Percentiles rank a stretch among this genome's conserved stretches.
Evolutionary conservation across 345 rosid species (phyloP).

Genomic region (Brassica cretica): DNA sequence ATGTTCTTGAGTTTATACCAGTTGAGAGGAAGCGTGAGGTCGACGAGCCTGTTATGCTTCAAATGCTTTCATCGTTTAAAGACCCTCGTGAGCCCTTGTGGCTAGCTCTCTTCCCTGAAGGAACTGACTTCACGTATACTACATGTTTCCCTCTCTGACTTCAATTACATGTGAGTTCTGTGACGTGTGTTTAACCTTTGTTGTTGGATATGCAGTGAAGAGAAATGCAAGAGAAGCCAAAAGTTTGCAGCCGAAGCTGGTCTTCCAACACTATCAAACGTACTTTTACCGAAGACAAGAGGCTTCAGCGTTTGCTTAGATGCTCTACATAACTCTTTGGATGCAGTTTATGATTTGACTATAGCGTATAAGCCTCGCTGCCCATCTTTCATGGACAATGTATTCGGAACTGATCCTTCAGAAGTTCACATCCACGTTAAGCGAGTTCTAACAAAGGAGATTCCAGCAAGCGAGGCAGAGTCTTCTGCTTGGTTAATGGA

Average conservation of each 20-base stretch:
- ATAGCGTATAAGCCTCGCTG: constrained; percentile 70
- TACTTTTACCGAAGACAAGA: constrained; percentile 72
- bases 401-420: constrained; percentile 76
- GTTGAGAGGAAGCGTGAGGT: constrained; percentile 85
- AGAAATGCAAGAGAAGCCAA: constrained; percentile 64
- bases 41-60: constrained; percentile 61
- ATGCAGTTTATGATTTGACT: constrained; percentile 81
- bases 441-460: constrained; percentile 48
- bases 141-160: constrained; percentile 22
- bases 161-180: constrained; percentile 18
- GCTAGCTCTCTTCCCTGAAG: constrained; percentile 92
- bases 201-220: constrained; percentile 54
- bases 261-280: constrained; percentile 68
- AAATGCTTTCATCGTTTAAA: constrained; percentile 63
- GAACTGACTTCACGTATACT: constrained; percentile 79
- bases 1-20: constrained; percentile 75
- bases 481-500: constrained; percentile 63
- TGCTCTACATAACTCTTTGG: constrained; percentile 55
- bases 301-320: constrained; percentile 73
- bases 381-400: constrained; percentile 78
- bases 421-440: constrained; percentile 79
- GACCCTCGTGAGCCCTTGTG: constrained; percentile 74
- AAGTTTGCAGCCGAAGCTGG: constrained; percentile 69
- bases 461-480: constrained; percentile 51
- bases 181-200: background rate